phyloP scores from a whole-genome alignment of 352 stramenopile genomes.

The Phytophthora parvispora region DNA sequence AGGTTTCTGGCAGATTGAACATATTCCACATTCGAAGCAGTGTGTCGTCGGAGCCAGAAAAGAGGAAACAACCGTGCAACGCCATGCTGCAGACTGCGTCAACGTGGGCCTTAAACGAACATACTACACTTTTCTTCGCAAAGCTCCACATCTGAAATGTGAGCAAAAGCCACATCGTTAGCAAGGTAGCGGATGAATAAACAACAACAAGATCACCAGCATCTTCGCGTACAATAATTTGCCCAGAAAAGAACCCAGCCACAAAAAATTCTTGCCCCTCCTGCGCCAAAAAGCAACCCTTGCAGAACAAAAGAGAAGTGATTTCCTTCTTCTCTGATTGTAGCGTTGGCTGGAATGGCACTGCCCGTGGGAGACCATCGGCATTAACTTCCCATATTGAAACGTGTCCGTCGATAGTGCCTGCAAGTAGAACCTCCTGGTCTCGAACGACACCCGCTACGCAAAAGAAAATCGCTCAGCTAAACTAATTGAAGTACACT shows the following conservation, averaged over 20 bases:
- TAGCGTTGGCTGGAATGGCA: slow-evolving; percentile 25
- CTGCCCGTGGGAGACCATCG: slow-evolving; percentile 39
- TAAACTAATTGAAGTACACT: background rate
- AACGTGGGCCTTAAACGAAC: slow-evolving; percentile 62
- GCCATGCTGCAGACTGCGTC: slow-evolving; percentile 63
- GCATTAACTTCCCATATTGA: slow-evolving; percentile 65
- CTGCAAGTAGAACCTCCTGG: slow-evolving; percentile 69
- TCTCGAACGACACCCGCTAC: slow-evolving; percentile 58
- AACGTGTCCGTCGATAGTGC: slow-evolving; percentile 54
- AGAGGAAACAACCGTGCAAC: slow-evolving; percentile 79
- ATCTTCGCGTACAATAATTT: slow-evolving; percentile 47
- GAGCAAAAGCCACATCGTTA: background rate
- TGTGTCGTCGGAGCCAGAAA: slow-evolving; percentile 78
- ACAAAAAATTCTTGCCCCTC: slow-evolving; percentile 66
- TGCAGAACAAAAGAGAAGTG: slow-evolving; percentile 61
- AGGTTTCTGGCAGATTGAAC: slow-evolving; percentile 48
- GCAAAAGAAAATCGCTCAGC: slow-evolving; percentile 5
- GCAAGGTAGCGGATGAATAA: background rate
- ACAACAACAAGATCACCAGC: background rate
- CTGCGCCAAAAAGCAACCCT: slow-evolving; percentile 49
- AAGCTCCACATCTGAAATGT: slow-evolving; percentile 65
- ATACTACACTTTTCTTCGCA: slow-evolving; percentile 47
- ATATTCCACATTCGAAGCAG: slow-evolving; percentile 79
- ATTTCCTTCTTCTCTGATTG: slow-evolving; percentile 55
- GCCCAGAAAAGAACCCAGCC: slow-evolving; percentile 57